Evolutionary conservation across 305 asterid genomes (phyloP), one percentile per base, ranked within the genome.

Genomic region (Fraxinus floribunda): DNA sequence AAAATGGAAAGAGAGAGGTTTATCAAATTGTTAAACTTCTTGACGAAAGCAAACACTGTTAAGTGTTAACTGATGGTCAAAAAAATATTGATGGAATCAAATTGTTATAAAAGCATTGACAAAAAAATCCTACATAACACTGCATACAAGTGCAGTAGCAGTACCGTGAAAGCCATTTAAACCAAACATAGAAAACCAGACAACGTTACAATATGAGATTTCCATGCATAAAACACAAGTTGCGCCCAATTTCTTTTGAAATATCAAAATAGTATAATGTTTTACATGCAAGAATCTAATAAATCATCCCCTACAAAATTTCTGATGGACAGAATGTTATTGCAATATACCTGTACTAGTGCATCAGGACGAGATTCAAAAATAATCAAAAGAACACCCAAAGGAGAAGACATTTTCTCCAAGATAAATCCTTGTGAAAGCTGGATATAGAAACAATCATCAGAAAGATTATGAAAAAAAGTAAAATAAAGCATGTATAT

Each of bases 281-380:
- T 64, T 22, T 64, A 64, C 35, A 64, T 64, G 32, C 35, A 64
- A 64, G 34, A 64, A 64, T 16, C 35, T 22, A 64, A 4, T 64
- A 66, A 26, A 24, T 26, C 36, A 39, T 41, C 16, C 20, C 55
- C 29, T 35, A 74, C 32, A 7, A 75, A 24, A 75, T 75, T 57
- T 32, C 82, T 68, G 60, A 26, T 72, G 75, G n/a, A 20, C 15
- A 73, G 76, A 34, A 64, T 64, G 26, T 55, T 52, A 66, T 16
- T 66, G 76, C 79, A 79, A 39, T 78, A 73, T 88, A 92, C 95
- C 93, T 92, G 97, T 71, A 92, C 92, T 44, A 92, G 86, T 0
- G 97, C 94, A 84, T 91, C 95, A 15, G 97, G 97, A 9, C 95
- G 93, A 41, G 97, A 91, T 90, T 93, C 97, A 72, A 93, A 93